Evolutionary conservation across 1,139 yeast species (phyloP).

Genomic region (Candida gigantensis): DNA sequence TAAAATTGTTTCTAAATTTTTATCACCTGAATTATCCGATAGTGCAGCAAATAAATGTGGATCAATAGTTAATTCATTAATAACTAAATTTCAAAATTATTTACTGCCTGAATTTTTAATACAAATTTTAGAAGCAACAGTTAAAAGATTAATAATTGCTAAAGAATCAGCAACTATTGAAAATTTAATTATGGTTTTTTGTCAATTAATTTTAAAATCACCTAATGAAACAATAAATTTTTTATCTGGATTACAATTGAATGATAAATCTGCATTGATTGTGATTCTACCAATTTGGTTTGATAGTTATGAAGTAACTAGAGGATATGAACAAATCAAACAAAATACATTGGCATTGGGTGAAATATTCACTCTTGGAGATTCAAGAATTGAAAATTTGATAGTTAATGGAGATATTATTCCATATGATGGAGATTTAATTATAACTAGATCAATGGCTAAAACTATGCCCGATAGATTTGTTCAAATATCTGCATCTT

Average conservation of each 20-base stretch:
- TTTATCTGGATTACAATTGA: slow-evolving; percentile 27
- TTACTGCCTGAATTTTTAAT: slow-evolving; percentile 53
- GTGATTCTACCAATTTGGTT: slow-evolving; percentile 68
- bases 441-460: slow-evolving; percentile 84
- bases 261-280: slow-evolving; percentile 23
- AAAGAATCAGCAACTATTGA: slow-evolving; percentile 73
- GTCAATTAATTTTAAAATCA: slow-evolving; percentile 64
- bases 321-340: slow-evolving; percentile 75
- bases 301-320: slow-evolving; percentile 72
- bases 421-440: slow-evolving; percentile 60
- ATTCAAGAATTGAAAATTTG: slow-evolving; percentile 50
- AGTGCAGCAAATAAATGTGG: slow-evolving; percentile 80
- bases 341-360: slow-evolving; percentile 73
- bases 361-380: slow-evolving; percentile 60
- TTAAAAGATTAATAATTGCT: slow-evolving; percentile 62
- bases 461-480: slow-evolving; percentile 62
- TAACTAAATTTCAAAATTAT: slow-evolving; percentile 57
- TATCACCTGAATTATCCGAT: slow-evolving; percentile 73
- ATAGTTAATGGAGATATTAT: slow-evolving; percentile 77
- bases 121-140: slow-evolving; percentile 71
- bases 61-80: slow-evolving; percentile 62
- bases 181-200: slow-evolving; percentile 73
- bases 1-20: slow-evolving; percentile 63
- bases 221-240: slow-evolving; percentile 64
- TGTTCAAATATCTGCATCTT: slow-evolving; percentile 66